Evolutionary conservation across 2,329 filamentous ascomycete species (phyloP), one percentile per base, ranked within the genome.

Genomic region (Diaporthe sp.): DNA sequence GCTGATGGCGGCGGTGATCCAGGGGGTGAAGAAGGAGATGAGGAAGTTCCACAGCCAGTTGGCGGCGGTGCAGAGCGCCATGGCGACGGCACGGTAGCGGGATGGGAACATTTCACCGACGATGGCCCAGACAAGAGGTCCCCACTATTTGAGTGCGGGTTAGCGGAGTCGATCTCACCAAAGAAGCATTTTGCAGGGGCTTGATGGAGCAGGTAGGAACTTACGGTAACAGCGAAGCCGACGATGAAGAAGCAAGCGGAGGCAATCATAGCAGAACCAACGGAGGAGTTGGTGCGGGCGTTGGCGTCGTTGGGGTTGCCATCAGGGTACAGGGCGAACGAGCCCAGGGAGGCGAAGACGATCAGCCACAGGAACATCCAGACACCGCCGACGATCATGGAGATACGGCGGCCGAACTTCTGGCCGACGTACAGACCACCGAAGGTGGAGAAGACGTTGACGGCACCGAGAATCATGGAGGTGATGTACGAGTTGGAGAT

Each of bases 191-290:
- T 25, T 57, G 55, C 22, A n/a, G 13, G 35, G 33, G 17, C 33
- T 7, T 15, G 15, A 38, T 45, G 45, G 28, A 30, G 58, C 19
- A 52, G 35, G 71, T 50, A 30, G 45, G 15, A 30, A 73, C 75
- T 76, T 76, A 76, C 75, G 71, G 75, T 76, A 12, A 79, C 82
- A 35, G 93, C 93, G 78, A 94, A 95, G 1, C 90, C 92, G 66
- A 91, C 89, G 73, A 95, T 95, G 83, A 94, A 95, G 85, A 95
- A 89, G 82, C 91, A 94, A 3, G 92, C 91, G 71, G 92, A 90
- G 13, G 93, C 90, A 77, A 95, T 94, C 89, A 95, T 92, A 75
- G 92, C 88, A 8, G 91, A 89, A 15, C 92, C 92, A 17, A 90
- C 87, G 10, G 45, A 30, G 45, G 55, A 42, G 0, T 84, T 81